These are phyloP conservation scores for Aspergillus aculeatinus DNA, from an alignment of 2,329 filamentous ascomycete genomes.

Conservation along the genomic window DNA sequence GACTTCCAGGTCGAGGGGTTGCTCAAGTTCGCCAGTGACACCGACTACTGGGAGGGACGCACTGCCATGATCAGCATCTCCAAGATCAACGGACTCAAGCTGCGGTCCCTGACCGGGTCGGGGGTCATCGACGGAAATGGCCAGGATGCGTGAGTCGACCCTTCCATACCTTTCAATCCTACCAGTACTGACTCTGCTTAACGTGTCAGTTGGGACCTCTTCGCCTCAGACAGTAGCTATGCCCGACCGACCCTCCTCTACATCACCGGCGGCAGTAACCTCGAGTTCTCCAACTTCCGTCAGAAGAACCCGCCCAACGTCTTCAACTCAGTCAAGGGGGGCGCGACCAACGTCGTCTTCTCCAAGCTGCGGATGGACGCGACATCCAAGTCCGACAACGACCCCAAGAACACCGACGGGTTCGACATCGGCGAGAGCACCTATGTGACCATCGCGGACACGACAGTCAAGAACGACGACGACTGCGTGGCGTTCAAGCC, in stretches of 20 bases:
- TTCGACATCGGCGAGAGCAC: slow-evolving; percentile 45
- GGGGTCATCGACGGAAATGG: slow-evolving; percentile 52
- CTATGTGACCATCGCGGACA: slow-evolving; percentile 38
- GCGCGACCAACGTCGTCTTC: slow-evolving; percentile 38
- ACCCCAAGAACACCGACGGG: slow-evolving; percentile 46
- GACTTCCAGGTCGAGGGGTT: slow-evolving; percentile 49
- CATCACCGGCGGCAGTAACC: slow-evolving; percentile 40
- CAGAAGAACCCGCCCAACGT: slow-evolving; percentile 49
- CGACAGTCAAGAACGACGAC: slow-evolving; percentile 44
- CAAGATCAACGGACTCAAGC: slow-evolving; percentile 38
- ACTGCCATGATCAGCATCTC: slow-evolving; percentile 43
- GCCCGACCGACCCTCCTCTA: slow-evolving; percentile 45
- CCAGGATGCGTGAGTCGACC: slow-evolving; percentile 35
- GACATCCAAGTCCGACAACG: slow-evolving; percentile 39
- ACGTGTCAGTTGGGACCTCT: slow-evolving; percentile 35
- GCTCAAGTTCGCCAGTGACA: slow-evolving; percentile 41
- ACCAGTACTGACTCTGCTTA: too few species aligned
- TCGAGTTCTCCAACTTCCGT: slow-evolving; percentile 39
- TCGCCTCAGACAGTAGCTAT: slow-evolving; percentile 41
- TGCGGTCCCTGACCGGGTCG: slow-evolving; percentile 41
- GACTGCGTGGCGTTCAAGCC: slow-evolving; percentile 50
- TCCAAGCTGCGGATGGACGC: slow-evolving; percentile 41
- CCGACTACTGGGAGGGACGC: slow-evolving; percentile 45
- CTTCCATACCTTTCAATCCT: background rate
- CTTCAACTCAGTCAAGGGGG: slow-evolving; percentile 44